These are phyloP conservation scores for Elongisporangium undulatum DNA, from an alignment of 352 stramenopile species.

Conservation along the genomic window DNA sequence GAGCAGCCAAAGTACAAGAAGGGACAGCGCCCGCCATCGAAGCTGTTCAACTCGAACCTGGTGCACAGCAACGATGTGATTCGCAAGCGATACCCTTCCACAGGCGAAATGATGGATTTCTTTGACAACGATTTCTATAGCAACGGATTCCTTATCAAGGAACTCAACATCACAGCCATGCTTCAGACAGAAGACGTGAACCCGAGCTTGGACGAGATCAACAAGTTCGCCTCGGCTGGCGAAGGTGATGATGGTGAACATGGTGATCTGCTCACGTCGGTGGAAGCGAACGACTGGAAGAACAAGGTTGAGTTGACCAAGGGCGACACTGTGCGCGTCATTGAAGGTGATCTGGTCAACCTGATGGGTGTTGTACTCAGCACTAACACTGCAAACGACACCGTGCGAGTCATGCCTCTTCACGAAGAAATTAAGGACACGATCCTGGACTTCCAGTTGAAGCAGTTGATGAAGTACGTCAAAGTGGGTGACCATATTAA, in stretches of 20 bases:
- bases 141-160: slow-evolving; percentile 84
- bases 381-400: slow-evolving; percentile 87
- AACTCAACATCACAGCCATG: slow-evolving; percentile 87
- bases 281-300: slow-evolving; percentile 85
- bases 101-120: slow-evolving; percentile 84
- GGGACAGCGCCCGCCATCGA: slow-evolving; percentile 80
- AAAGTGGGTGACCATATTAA: slow-evolving; percentile 92
- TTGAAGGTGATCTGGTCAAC: slow-evolving; percentile 86
- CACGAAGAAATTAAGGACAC: slow-evolving; percentile 91
- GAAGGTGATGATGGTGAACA: slow-evolving; percentile 66
- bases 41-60: slow-evolving; percentile 75
- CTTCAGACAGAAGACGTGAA: slow-evolving; percentile 82
- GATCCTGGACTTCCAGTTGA: slow-evolving; percentile 87
- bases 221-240: slow-evolving; percentile 67
- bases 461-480: slow-evolving; percentile 89
- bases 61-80: slow-evolving; percentile 56
- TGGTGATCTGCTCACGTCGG: slow-evolving; percentile 62
- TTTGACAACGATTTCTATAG: slow-evolving; percentile 89
- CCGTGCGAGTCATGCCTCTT: slow-evolving; percentile 84
- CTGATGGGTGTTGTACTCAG: slow-evolving; percentile 88
- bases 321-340: slow-evolving; percentile 84
- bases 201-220: slow-evolving; percentile 84
- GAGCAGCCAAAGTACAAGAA: slow-evolving; percentile 89
- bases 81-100: slow-evolving; percentile 64
- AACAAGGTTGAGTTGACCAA: slow-evolving; percentile 89